Evolutionary conservation across 306 rosid species (phyloP).

Genomic region (Acacia acuminata): DNA sequence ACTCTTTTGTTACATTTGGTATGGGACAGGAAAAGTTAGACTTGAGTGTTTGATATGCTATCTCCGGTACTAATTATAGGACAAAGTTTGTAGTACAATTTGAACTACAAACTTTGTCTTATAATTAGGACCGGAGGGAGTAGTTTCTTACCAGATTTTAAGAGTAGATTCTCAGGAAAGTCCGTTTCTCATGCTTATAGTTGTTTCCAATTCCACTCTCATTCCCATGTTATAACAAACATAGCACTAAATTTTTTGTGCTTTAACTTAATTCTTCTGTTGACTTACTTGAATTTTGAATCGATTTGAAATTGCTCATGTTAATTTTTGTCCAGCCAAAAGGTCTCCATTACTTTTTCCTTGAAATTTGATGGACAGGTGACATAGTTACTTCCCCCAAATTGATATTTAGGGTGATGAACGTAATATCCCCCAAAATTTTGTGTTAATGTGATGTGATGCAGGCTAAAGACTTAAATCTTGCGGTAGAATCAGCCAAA

Average conservation of each 20-base stretch:
- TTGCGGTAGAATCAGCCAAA: conserved; percentile 78
- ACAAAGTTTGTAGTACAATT: too few relatives aligned
- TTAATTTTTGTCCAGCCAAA: neutral
- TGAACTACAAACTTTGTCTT: too few relatives aligned
- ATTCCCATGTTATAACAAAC: neutral
- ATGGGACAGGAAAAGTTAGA: neutral
- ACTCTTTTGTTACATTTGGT: neutral
- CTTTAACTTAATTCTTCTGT: neutral
- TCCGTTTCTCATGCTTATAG: neutral
- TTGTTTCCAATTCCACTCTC: neutral
- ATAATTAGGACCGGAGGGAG: too few relatives aligned
- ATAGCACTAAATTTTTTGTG: neutral
- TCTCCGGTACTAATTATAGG: too few relatives aligned
- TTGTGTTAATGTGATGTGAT: neutral
- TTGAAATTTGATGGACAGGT: neutral
- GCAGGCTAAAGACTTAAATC: conserved; percentile 84
- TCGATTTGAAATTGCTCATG: neutral
- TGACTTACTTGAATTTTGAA: neutral
- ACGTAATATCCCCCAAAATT: conserved; percentile 2
- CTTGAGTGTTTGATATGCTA: neutral
- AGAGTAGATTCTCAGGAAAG: neutral
- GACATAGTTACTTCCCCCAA: neutral
- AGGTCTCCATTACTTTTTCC: neutral
- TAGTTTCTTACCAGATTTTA: neutral
- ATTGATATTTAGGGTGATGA: conserved; percentile 1